A percentile compares a stretch with the other conserved stretches of the same genome.
Evolutionary conservation across 192 early-diverging fungal species (phyloP).

Genomic region (Piromyces sp.): DNA sequence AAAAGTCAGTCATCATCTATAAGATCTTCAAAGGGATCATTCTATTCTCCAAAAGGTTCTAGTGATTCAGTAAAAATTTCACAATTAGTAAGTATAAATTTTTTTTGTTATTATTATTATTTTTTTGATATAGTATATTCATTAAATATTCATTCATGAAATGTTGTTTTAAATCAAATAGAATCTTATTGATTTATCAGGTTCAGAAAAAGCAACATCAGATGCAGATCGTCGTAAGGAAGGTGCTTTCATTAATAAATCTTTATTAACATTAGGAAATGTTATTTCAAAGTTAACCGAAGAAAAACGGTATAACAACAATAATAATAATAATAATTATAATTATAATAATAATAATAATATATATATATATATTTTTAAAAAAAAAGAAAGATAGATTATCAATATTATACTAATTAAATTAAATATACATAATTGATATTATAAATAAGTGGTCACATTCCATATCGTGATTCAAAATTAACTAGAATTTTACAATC

Average conservation of each 20-base stretch:
- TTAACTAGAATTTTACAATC: slow-evolving; percentile 84
- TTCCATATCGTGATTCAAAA: slow-evolving; percentile 95
- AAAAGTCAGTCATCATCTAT: slow-evolving; percentile 27
- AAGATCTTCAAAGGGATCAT: slow-evolving; percentile 2
- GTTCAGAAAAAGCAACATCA: slow-evolving; percentile 79
- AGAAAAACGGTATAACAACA: slow-evolving; percentile 17
- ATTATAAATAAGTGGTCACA: slow-evolving; percentile 36
- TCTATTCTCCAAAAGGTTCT: slow-evolving; percentile 3
- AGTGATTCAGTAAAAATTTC: not conserved
- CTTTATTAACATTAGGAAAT: slow-evolving; percentile 70
- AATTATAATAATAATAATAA: not conserved
- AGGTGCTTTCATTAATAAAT: slow-evolving; percentile 90
- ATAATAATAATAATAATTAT: not conserved
- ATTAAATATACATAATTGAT: no score
- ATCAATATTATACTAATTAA: no score
- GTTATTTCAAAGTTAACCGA: slow-evolving; percentile 86
- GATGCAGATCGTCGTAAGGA: slow-evolving; percentile 81
- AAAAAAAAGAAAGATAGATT: no score
- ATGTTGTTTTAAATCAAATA: slow-evolving; percentile 18
- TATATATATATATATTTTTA: not conserved
- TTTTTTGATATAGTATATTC: slow-evolving; percentile 1
- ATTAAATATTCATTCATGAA: slow-evolving; percentile 1
- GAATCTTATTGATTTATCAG: slow-evolving; percentile 93
- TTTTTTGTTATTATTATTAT: not conserved
- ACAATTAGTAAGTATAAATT: not conserved